These are phyloP conservation scores for Clonostachys rosea DNA, from an alignment of 2,329 filamentous ascomycete species.

Conservation along the genomic window DNA sequence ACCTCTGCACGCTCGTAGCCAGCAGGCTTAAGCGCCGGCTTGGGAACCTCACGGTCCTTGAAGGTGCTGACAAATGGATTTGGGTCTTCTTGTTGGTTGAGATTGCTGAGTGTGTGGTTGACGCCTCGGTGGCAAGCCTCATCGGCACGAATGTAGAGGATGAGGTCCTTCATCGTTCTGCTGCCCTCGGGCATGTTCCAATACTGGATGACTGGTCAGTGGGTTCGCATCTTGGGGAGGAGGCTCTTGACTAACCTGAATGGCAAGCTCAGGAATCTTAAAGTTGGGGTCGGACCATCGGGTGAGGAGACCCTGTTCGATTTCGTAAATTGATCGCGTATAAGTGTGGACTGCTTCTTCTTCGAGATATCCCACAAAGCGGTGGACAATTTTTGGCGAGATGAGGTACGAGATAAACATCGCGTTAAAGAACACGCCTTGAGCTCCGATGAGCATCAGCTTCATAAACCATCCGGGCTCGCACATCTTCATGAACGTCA, in stretches of 20 bases:
- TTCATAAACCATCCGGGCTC: slow-evolving; percentile 78
- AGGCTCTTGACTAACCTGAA: slow-evolving; percentile 39
- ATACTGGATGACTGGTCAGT: slow-evolving; percentile 43
- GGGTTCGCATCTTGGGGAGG: background rate
- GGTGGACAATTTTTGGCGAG: slow-evolving; percentile 82
- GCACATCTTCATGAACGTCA: slow-evolving; percentile 90
- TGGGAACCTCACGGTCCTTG: slow-evolving; percentile 64
- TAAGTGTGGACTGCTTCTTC: slow-evolving; percentile 97
- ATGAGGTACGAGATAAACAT: slow-evolving; percentile 87
- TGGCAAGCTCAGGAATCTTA: slow-evolving; percentile 78
- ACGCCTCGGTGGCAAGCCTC: slow-evolving; percentile 90
- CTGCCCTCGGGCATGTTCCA: slow-evolving; percentile 89
- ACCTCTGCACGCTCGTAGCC: slow-evolving; percentile 86
- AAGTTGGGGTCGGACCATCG: slow-evolving; percentile 71
- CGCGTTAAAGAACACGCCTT: slow-evolving; percentile 95
- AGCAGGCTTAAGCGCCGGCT: slow-evolving; percentile 56
- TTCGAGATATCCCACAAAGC: slow-evolving; percentile 95
- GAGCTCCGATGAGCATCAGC: slow-evolving; percentile 82
- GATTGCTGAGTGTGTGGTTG: slow-evolving; percentile 89
- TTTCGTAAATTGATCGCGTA: slow-evolving; percentile 79
- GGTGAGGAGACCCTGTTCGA: slow-evolving; percentile 79
- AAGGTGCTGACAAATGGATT: slow-evolving; percentile 89
- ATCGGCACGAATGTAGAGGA: slow-evolving; percentile 85
- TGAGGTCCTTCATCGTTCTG: slow-evolving; percentile 77
- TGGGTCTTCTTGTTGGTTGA: slow-evolving; percentile 80